Percentiles rank a stretch among this genome's conserved stretches.
These are phyloP conservation scores for Hypoxylon sp. DNA, from an alignment of 2,329 filamentous ascomycete genomes.

Conservation along the genomic window DNA sequence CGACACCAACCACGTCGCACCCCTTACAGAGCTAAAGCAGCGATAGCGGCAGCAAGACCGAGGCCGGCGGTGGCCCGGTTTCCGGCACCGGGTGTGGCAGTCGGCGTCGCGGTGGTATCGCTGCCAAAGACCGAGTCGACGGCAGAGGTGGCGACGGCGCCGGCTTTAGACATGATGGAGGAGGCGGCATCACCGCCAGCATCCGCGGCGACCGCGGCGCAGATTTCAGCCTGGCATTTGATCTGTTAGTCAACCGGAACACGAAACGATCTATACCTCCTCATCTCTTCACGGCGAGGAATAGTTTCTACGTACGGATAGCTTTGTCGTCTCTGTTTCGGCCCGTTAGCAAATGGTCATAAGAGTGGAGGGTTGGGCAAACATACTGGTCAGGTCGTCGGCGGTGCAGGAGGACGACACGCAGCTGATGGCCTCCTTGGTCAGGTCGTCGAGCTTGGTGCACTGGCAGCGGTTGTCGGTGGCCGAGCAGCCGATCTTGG, in stretches of 20 bases:
- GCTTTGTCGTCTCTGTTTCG: slow-evolving; percentile 35
- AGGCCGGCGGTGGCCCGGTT: slow-evolving; percentile 39
- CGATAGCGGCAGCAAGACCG: slow-evolving; percentile 44
- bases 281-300: neutral
- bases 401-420: slow-evolving; percentile 46
- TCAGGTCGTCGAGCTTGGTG: slow-evolving; percentile 47
- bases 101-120: slow-evolving; percentile 22
- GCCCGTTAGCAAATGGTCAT: slow-evolving; percentile 9
- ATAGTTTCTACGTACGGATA: slow-evolving; percentile 10
- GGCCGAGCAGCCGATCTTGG: slow-evolving; percentile 46
- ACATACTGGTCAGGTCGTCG: slow-evolving; percentile 50
- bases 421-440: slow-evolving; percentile 47
- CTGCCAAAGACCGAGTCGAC: slow-evolving; percentile 25
- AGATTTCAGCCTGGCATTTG: slow-evolving; percentile 37
- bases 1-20: neutral
- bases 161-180: slow-evolving; percentile 22
- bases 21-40: slow-evolving; percentile 45
- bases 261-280: neutral
- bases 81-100: slow-evolving; percentile 35
- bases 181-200: slow-evolving; percentile 22
- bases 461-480: slow-evolving; percentile 52
- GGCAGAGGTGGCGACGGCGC: slow-evolving; percentile 22
- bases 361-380: neutral
- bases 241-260: neutral
- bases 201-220: slow-evolving; percentile 29